A percentile compares a stretch with the other conserved stretches of the same genome.
phyloP scores from a whole-genome alignment of 108 stramenopile genomes.

The Hondaea fermentalgiana region DNA sequence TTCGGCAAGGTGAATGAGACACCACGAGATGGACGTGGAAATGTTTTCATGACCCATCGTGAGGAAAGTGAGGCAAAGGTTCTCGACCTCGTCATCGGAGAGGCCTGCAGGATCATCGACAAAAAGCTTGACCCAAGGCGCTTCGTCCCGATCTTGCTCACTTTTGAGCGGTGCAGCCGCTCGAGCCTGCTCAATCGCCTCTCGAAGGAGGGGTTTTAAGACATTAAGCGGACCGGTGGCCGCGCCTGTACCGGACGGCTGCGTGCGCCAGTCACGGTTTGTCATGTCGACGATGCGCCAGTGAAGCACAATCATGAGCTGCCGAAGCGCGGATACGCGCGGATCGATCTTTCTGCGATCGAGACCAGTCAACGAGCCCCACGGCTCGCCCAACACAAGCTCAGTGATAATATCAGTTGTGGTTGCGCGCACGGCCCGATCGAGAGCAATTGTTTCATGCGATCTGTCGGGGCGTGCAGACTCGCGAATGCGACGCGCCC shows the following conservation, averaged over 20 bases:
- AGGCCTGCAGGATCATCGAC: background rate
- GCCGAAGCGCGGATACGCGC: background rate
- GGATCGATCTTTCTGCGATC: background rate
- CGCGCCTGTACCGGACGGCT: background rate
- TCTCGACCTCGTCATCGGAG: background rate
- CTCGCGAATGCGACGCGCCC: no score
- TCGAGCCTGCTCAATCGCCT: background rate
- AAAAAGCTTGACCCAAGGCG: background rate
- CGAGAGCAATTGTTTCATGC: background rate
- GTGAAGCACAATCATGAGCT: slow-evolving; percentile 7
- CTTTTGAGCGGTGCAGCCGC: background rate
- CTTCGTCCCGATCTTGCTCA: background rate
- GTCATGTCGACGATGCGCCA: background rate
- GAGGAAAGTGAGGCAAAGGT: slow-evolving; percentile 9
- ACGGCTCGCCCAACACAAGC: background rate
- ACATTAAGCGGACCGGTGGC: background rate
- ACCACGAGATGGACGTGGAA: background rate
- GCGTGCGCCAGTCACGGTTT: background rate
- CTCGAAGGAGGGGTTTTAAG: background rate
- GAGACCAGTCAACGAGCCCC: background rate
- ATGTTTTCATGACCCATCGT: slow-evolving; percentile 15
- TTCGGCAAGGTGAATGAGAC: slow-evolving; percentile 3
- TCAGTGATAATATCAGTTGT: background rate
- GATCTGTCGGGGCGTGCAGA: background rate
- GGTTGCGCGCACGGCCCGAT: background rate